phyloP scores from a whole-genome alignment of 1,139 yeast species.

The Taphrina flavorubra region DNA sequence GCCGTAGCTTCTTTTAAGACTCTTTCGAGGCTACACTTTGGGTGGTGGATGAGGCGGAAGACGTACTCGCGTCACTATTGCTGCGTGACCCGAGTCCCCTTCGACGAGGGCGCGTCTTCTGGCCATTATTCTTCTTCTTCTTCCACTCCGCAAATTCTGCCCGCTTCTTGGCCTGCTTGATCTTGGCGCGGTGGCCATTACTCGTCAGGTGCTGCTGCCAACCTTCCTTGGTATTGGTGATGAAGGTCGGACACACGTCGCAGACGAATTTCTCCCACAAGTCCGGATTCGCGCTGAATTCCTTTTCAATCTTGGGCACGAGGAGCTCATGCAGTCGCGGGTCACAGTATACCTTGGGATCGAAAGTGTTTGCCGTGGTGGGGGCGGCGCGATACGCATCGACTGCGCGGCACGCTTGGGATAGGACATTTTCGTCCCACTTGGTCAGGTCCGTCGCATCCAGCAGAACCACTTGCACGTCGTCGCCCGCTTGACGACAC shows the following conservation, averaged over 20 bases:
- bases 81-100: background rate
- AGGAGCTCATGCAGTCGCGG: conserved; percentile 54
- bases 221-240: conserved; percentile 74
- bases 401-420: conserved; percentile 63
- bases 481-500: conserved; percentile 57
- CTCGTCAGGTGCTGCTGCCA: conserved; percentile 74
- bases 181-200: conserved; percentile 60
- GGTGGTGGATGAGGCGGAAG: background rate
- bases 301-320: conserved; percentile 48
- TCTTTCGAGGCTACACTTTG: too few relatives aligned
- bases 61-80: conserved; percentile 3
- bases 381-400: conserved; percentile 40
- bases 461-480: conserved; percentile 63
- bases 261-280: conserved; percentile 78
- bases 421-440: conserved; percentile 66
- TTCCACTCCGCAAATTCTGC: conserved; percentile 38
- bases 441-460: conserved; percentile 73
- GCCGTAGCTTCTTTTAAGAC: too few relatives aligned
- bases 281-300: conserved; percentile 49
- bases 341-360: background rate
- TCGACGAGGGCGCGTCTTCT: background rate
- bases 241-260: conserved; percentile 65
- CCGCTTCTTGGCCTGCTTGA: conserved; percentile 48
- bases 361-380: conserved; percentile 56
- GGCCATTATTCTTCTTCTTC: background rate